phyloP scores from a whole-genome alignment of 345 rosid species.

The Eucalyptus pumila region DNA sequence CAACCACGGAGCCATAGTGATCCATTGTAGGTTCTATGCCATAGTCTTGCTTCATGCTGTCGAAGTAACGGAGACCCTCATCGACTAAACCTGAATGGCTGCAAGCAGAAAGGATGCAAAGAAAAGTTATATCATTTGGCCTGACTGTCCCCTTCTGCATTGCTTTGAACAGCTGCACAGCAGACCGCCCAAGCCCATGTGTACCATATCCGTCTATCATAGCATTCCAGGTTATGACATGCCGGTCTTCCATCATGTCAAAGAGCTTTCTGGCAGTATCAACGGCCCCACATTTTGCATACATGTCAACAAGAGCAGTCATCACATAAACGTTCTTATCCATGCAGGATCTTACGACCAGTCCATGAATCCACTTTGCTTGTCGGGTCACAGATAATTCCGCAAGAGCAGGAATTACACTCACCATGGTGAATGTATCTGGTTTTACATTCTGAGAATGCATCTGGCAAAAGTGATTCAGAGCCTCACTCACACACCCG shows the following conservation, averaged over 20 bases:
- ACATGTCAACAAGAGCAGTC: slow-evolving; percentile 80
- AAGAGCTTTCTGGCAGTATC: slow-evolving; percentile 50
- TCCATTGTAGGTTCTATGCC: slow-evolving; percentile 57
- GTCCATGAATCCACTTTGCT: slow-evolving; percentile 73
- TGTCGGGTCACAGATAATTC: slow-evolving; percentile 55
- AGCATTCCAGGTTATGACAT: slow-evolving; percentile 80
- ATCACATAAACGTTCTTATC: slow-evolving; percentile 43
- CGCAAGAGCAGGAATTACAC: slow-evolving; percentile 68
- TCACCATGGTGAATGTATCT: slow-evolving; percentile 68
- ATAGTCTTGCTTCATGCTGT: slow-evolving; percentile 45
- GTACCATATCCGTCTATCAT: slow-evolving; percentile 82
- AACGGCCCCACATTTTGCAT: slow-evolving; percentile 74
- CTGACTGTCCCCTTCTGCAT: slow-evolving; percentile 38
- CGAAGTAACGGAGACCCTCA: slow-evolving; percentile 43
- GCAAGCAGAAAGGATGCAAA: slow-evolving; percentile 71
- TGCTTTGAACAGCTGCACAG: slow-evolving; percentile 41
- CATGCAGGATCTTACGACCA: slow-evolving; percentile 31
- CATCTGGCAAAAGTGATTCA: slow-evolving; percentile 48
- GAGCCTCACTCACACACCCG: slow-evolving; percentile 50
- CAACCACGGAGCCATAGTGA: slow-evolving; percentile 81
- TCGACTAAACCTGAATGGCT: slow-evolving; percentile 85
- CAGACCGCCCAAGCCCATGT: slow-evolving; percentile 58
- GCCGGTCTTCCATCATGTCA: slow-evolving; percentile 45
- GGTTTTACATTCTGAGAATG: slow-evolving; percentile 24
- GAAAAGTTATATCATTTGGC: slow-evolving; percentile 74